Base-by-base conservation (phyloP, 2,329 filamentous ascomycete species). In the Aureobasidium sp. region DNA sequence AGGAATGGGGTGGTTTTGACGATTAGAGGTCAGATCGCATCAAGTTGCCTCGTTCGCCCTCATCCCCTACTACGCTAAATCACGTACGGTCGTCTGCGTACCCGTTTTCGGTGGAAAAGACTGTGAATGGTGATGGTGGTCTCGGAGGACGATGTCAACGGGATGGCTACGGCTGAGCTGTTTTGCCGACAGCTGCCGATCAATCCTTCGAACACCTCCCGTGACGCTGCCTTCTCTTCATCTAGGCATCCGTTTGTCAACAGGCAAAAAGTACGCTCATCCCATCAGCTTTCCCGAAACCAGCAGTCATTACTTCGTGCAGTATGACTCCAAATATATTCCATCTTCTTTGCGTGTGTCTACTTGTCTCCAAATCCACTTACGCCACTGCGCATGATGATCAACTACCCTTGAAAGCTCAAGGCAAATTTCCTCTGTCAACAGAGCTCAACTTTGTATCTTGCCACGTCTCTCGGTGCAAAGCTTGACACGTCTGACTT, bases 1-100 rank as follows among this genome's bases (percentile, higher is more conserved):
- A 77, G 1, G 77, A 78, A 61, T 79, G 76, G 76, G 67, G 70
- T 20, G 77, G 77, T 0, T 79, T 78, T 64, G 74, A 73, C 64
- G 75, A 77, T 31, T 52, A 48, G 27, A 48, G 42, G 14, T n/a
- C 7, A 1, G 14, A 17, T 27, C 12, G 12, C 22, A 45, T 5
- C 7, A 14, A n/a, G 22, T 27, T 27, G 42, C 22, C 9, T 14
- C 42, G 22, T 22, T 45, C 42, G 25, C 12, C 27, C 1, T 45
- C 22, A 22, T 12, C 41, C 14, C 14, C 17, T 44, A 20, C 14
- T 14, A 44, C 20, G 20, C 41, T 12, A 4, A 4, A 7, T 25
- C 1, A 14, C 14, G 11, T 44, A 12, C 14, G 20, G 12, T 25
- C 20, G 20, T 5, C 20, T 6, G 20, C 22, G 22, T 25, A 25